A percentile compares a stretch with the other conserved stretches of the same genome.
phyloP scores from a whole-genome alignment of 805 yeast genomes.

The Pichia insulana region DNA sequence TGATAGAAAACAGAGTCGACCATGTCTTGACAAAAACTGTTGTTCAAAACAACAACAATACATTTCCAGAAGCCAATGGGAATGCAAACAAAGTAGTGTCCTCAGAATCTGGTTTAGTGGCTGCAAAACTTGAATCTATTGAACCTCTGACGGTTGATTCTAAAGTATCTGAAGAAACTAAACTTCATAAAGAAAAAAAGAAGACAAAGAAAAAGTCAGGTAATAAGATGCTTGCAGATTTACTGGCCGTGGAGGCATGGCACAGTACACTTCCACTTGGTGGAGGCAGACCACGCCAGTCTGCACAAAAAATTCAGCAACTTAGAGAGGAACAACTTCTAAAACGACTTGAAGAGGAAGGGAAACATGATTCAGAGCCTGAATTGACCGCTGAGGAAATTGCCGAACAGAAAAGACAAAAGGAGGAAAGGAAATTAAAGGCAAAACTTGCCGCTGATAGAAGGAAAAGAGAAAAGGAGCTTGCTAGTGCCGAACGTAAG shows the following conservation, averaged over 20 bases:
- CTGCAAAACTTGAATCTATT: too few relatives aligned
- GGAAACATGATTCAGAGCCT: background rate
- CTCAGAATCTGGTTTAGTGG: too few relatives aligned
- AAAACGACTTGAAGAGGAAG: slow-evolving; percentile 1
- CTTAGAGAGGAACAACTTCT: slow-evolving; percentile 7
- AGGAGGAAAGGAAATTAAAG: slow-evolving; percentile 1
- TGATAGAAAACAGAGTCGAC: too few relatives aligned
- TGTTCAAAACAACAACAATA: too few relatives aligned
- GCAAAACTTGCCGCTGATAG: background rate
- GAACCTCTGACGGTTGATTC: too few relatives aligned
- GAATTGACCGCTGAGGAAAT: slow-evolving; percentile 6
- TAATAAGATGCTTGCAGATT: slow-evolving; percentile 7
- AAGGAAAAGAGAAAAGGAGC: slow-evolving; percentile 1
- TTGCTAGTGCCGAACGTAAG: background rate
- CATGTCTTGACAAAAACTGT: too few relatives aligned
- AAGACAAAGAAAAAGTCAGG: background rate
- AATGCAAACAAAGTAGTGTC: too few relatives aligned
- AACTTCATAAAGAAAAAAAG: background rate
- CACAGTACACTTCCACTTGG: background rate
- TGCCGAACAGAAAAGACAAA: slow-evolving; percentile 3
- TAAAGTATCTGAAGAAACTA: too few relatives aligned
- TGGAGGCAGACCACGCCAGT: slow-evolving; percentile 5
- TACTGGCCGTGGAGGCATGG: slow-evolving; percentile 11
- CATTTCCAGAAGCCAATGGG: too few relatives aligned
- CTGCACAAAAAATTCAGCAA: slow-evolving; percentile 8